Conservation (phyloP, 2,329 filamentous ascomycete species). For the Cercospora sp. region DNA sequence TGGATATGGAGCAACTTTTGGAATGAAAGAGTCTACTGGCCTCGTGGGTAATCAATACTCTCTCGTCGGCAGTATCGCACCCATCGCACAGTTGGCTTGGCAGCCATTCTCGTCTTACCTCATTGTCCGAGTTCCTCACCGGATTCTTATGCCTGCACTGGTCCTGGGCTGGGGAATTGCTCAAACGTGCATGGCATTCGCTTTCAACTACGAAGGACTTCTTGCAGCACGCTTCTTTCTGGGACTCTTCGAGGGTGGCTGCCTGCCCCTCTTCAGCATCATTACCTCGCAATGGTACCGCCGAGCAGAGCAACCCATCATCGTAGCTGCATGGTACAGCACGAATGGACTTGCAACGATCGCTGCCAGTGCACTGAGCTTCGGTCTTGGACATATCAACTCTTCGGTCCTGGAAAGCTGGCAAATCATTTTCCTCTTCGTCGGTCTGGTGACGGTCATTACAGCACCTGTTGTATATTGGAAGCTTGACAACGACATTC, state of each 20-base stretch:
- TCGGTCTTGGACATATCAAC: constrained; percentile 29
- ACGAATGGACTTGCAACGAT: constrained; percentile 32
- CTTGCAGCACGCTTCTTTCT: constrained; percentile 65
- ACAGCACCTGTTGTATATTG: constrained; percentile 61
- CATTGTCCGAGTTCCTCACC: constrained; percentile 63
- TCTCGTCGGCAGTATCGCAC: constrained; percentile 52
- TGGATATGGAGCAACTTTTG: constrained; percentile 51
- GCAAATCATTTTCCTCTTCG: constrained; percentile 47
- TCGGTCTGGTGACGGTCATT: constrained; percentile 60
- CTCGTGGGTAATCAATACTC: constrained; percentile 52
- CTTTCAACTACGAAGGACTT: constrained; percentile 58
- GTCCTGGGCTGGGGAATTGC: constrained; percentile 63
- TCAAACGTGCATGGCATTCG: constrained; percentile 61
- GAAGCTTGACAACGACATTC: constrained; percentile 60
- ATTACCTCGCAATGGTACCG: constrained; percentile 34
- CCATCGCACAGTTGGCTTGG: constrained; percentile 57
- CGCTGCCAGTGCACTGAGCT: constrained; percentile 26
- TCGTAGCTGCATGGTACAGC: constrained; percentile 32
- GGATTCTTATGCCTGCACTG: constrained; percentile 64
- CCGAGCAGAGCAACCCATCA: constrained; percentile 32
- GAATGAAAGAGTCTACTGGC: constrained; percentile 46
- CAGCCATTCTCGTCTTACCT: constrained; percentile 66
- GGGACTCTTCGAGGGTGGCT: constrained; percentile 65
- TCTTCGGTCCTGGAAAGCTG: constrained; percentile 26
- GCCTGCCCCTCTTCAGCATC: constrained; percentile 65